Evolutionary conservation across 2,329 filamentous ascomycete species (phyloP).

Genomic region (Cladophialophora chaetospira): DNA sequence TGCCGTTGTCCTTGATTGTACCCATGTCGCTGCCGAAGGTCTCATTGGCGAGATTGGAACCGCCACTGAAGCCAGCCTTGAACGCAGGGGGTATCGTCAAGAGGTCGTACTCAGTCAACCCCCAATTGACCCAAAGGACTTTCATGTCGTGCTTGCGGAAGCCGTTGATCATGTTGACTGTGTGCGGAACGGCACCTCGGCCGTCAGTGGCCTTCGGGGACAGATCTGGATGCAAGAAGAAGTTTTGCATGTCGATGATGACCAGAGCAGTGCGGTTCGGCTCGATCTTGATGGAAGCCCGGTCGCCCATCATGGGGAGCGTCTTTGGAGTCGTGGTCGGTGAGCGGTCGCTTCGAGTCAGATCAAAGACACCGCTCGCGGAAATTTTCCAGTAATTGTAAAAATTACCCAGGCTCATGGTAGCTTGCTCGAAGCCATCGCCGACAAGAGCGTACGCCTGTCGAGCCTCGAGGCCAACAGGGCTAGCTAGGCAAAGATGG

Average conservation of each 20-base stretch:
- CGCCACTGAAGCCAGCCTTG: slow-evolving; percentile 49
- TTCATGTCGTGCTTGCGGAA: slow-evolving; percentile 52
- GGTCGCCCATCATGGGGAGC: slow-evolving; percentile 34
- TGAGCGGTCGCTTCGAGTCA: slow-evolving; percentile 36
- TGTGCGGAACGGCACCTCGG: slow-evolving; percentile 43
- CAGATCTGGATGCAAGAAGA: slow-evolving; percentile 50
- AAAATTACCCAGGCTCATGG: slow-evolving; percentile 34
- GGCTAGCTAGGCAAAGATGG: slow-evolving; percentile 5
- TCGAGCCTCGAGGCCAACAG: slow-evolving; percentile 10
- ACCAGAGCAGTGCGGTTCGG: slow-evolving; percentile 49
- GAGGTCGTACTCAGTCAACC: slow-evolving; percentile 54
- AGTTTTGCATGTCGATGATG: slow-evolving; percentile 57
- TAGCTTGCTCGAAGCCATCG: slow-evolving; percentile 20
- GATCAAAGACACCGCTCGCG: slow-evolving; percentile 35
- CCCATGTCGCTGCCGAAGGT: slow-evolving; percentile 20
- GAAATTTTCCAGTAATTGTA: slow-evolving; percentile 40
- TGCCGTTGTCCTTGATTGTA: slow-evolving; percentile 14
- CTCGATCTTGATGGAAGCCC: slow-evolving; percentile 41
- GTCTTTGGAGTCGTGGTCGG: slow-evolving; percentile 30
- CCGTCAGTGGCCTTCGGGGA: slow-evolving; percentile 45
- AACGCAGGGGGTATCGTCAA: slow-evolving; percentile 53
- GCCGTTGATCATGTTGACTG: slow-evolving; percentile 43
- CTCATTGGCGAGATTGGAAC: slow-evolving; percentile 28
- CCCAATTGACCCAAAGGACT: slow-evolving; percentile 60
- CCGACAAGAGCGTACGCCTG: slow-evolving; percentile 22